Evolutionary conservation across 352 stramenopile genomes (phyloP), one percentile per base, ranked within the genome.

Genomic region (Saprolegnia diclina): DNA sequence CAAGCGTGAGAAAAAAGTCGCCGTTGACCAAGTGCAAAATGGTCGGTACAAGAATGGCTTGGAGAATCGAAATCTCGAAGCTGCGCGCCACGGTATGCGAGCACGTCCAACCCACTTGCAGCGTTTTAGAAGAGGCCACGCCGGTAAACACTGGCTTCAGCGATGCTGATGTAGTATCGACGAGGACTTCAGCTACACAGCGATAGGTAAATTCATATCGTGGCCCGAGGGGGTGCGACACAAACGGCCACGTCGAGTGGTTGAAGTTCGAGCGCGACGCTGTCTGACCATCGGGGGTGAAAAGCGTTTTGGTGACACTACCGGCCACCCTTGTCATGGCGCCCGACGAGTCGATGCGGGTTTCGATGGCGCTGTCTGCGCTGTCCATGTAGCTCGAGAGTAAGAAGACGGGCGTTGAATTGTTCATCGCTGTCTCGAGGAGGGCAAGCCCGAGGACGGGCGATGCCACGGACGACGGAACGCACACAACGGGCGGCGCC

Each of bases 251-350:
- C 5, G 14, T 48, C 10, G 55, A 29, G 11, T 24, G 11, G 19
- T 22, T 63, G 55, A n/a, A 6, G 10, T 7, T 7, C 10, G 55
- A 9, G 42, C 13, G 42, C 14, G 26, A 48, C 1, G 35, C n/a
- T 7, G 21, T n/a, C 5, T 16, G 9, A 5, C 55, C 35, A 10
- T n/a, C 35, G 21, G 13, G 7, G 3, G 55, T n/a, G 5, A 63
- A 24, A 32, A 63, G 45, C 11, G n/a, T n/a, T 18, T 63, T 63
- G 35, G 55, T 50, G 14, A 63, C 29, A 29, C 42, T 48, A n/a
- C 13, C 42, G 2, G 7, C 42, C 1, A 48, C 42, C 11, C 13
- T 2, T 5, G 29, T 35, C 29, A 35, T 35, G 2, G 2, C 29
- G 5, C 29, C 29, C 29, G 29, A 35, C 29, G 29, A 35, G 29